Conservation (phyloP, 2,329 filamentous ascomycete genomes). For the Penicillium rolfsii region DNA sequence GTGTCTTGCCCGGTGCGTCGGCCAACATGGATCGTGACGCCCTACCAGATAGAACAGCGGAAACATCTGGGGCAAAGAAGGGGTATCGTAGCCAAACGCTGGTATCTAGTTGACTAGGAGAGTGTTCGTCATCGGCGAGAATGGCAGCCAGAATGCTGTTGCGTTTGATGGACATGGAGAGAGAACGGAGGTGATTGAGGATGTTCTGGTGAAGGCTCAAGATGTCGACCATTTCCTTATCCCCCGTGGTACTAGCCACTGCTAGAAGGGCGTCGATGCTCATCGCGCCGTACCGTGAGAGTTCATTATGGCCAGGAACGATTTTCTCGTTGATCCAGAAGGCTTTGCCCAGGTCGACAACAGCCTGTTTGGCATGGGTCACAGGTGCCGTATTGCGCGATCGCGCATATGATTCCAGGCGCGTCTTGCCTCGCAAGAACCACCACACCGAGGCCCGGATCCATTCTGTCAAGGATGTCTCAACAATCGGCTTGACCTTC, state of each 20-base stretch:
- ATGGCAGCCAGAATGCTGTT: slow-evolving; percentile 74
- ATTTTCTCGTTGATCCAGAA: slow-evolving; percentile 71
- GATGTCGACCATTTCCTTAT: slow-evolving; percentile 50
- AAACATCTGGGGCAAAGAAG: slow-evolving; percentile 69
- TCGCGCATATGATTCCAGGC: slow-evolving; percentile 72
- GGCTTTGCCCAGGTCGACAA: slow-evolving; percentile 81
- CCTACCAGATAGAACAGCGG: slow-evolving; percentile 69
- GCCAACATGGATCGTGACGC: slow-evolving; percentile 49
- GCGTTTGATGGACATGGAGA: slow-evolving; percentile 80
- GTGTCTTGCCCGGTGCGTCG: slow-evolving; percentile 50
- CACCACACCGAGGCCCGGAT: slow-evolving; percentile 80
- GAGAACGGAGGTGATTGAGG: slow-evolving; percentile 68
- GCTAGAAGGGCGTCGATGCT: slow-evolving; percentile 46
- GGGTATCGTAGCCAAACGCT: slow-evolving; percentile 82
- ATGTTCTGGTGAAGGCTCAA: slow-evolving; percentile 59
- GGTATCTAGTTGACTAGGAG: slow-evolving; percentile 78
- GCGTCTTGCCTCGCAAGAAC: slow-evolving; percentile 80
- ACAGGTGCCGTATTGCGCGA: slow-evolving; percentile 53
- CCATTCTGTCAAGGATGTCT: slow-evolving; percentile 68
- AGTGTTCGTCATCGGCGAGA: slow-evolving; percentile 64
- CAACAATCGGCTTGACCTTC: slow-evolving; percentile 66
- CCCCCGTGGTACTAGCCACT: slow-evolving; percentile 49
- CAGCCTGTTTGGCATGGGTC: slow-evolving; percentile 68
- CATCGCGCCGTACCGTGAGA: slow-evolving; percentile 45
- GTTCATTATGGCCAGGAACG: slow-evolving; percentile 44